Base-by-base conservation (phyloP, 805 yeast genomes). In the Candida quercuum region DNA sequence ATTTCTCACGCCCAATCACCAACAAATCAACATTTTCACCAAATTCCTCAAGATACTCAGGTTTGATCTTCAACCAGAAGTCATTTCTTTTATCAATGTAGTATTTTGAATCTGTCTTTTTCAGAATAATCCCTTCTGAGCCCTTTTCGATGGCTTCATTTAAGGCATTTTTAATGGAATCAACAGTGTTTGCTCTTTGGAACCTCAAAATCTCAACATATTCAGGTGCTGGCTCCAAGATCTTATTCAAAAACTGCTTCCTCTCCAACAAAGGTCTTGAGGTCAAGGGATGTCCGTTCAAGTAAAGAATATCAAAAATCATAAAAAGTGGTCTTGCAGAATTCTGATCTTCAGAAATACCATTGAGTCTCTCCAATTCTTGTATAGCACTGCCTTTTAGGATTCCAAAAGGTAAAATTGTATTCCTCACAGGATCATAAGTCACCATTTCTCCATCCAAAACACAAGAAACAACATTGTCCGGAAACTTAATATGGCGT, bases 371-470 rank as follows among this genome's bases (percentile, higher is more conserved):
- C 12, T 64, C 67, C 18, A 73, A 56, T 34, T 71, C 77, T 46
- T 73, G 75, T 5, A 72, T 53, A 0, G 91, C 91, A 13, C 85
- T 72, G 5, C 82, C 69, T 53, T 85, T 84, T 21, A 93, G 71
- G 1, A 84, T 72, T 0, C 95, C 94, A 63, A 86, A 86, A 0
- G 96, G 95, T 17, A 88, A 62, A 4, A 86, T 67, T 2, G 63
- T 61, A 25, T 72, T 55, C 39, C 67, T 60, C 32, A 59, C 64
- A 37, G 76, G 74, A 58, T 89, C 96, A 71, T 77, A 88, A 0
- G 94, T 86, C 2, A 91, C 79, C 91, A 91, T 86, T 59, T 91
- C 99, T 1, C 98, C 97, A 61, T 91, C 99, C 5, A 91, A 52
- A 1, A 66, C 63, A 38, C 63, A 59, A 16, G 59, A 63, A 30